These are phyloP conservation scores for Pyrenophora teres DNA, from an alignment of 2,329 filamentous ascomycete genomes.

Conservation along the genomic window DNA sequence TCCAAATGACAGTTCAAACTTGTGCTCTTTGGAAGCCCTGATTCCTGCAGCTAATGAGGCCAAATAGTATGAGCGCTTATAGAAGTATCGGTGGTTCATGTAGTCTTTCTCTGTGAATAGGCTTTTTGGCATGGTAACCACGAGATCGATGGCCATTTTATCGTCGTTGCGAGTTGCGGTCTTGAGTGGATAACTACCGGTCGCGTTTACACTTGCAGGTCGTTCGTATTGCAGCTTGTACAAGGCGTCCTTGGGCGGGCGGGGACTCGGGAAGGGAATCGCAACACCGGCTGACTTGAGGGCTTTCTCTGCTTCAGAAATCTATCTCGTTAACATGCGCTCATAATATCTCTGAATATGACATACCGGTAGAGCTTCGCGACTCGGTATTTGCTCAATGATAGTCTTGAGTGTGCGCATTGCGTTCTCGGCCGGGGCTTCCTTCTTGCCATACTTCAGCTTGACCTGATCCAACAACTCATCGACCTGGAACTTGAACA, in stretches of 20 bases:
- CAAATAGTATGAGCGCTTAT: constrained; percentile 90
- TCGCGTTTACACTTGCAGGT: constrained; percentile 80
- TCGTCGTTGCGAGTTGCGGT: constrained; percentile 70
- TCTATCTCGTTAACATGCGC: constrained; percentile 51
- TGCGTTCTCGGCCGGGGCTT: constrained; percentile 55
- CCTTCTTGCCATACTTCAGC: constrained; percentile 62
- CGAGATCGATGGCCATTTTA: constrained; percentile 73
- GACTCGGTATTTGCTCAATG: constrained; percentile 58
- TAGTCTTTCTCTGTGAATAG: constrained; percentile 96
- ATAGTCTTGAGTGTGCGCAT: constrained; percentile 45
- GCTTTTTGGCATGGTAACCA: constrained; percentile 78
- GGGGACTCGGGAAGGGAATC: constrained; percentile 86
- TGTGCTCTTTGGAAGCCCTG: constrained; percentile 59
- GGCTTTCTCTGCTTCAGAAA: constrained; percentile 70
- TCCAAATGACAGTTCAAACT: constrained; percentile 66
- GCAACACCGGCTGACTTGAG: constrained; percentile 67
- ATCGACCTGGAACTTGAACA: constrained; percentile 71
- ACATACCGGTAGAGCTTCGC: constrained; percentile 53
- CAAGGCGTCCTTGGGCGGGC: constrained; percentile 72
- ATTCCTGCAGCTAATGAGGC: constrained; percentile 78
- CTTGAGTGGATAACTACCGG: constrained; percentile 82
- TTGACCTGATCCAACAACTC: constrained; percentile 64
- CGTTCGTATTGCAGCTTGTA: constrained; percentile 81
- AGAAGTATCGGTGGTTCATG: constrained; percentile 89
- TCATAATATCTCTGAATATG: not conserved